Evolutionary conservation across 805 yeast genomes (phyloP), one percentile per base, ranked within the genome.

Genomic region (Yarrowia sp.): DNA sequence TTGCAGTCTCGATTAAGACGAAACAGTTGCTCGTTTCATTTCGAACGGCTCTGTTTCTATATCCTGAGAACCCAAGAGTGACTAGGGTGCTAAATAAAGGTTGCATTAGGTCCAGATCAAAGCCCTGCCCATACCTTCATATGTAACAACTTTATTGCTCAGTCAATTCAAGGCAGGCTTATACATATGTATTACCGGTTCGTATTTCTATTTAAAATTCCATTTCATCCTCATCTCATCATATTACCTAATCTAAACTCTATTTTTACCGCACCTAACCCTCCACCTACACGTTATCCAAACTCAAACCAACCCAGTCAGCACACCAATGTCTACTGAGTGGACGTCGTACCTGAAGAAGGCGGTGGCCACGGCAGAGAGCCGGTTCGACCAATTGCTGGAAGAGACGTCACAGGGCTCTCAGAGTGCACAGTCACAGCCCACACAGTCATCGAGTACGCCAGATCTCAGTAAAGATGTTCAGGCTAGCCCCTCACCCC

Each of bases 331-430:
- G 64, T 55, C 61, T 28, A 42, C 35, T 9, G 64, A 43, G 33
- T 58, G 64, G 64, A 43, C 64, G 42, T 43, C 50, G 42, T 58
- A 58, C 64, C 18, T 58, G 51, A 58, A 58, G 14, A 58, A 43
- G 15, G 64, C 64, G 22, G 64, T 58, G 22, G 64, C 64, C 6
- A 43, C 50, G 6, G 64, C 51, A 2, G 64, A 58, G 43, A 58
- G 42, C 36, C 22, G 64, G 22, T 44, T 58, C 35, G 64, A 58
- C 43, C 50, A 58, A 35, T 43, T 58, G 43, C 35, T 58, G 14
- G 64, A 58, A 38, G 61, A 55, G 11, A 55, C 61, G 11, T 36
- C 60, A 2, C 44, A 36, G 44, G 47, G 61, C 5, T 55, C 61
- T 6, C 47, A 15, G 38, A 51, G 58, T 43, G 18, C 58, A 0